Base-by-base conservation (phyloP, 1,284 basidiomycete species). In the Lentinula novae-zelandiae region DNA sequence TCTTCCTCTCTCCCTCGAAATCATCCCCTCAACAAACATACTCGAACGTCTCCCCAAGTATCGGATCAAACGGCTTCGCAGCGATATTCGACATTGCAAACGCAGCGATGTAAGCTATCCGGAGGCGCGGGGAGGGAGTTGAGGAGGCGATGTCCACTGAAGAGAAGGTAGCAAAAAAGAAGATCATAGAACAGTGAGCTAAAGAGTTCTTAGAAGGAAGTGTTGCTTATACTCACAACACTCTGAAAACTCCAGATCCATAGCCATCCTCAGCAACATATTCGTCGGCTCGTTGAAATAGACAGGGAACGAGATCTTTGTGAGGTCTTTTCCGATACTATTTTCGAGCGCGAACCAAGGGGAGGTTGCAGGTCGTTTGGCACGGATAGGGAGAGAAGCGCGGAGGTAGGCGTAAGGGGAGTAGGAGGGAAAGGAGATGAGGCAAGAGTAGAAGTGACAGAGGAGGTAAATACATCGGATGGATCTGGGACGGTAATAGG, bases 1-100 rank as follows among this genome's bases (percentile, higher is more conserved):
- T 22, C 22, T 22, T 22, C 22, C 22, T 22, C 22, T 22, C 22
- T 22, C 22, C 22, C 22, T 22, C 22, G 22, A 22, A 22, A 22
- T 34, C 31, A 7, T 34, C 31, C 4, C 51, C 93, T 22, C 93
- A 75, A 52, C 90, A 80, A 48, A 93, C 92, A 70, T 98, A 97
- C 75, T 99, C 96, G 69, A 96, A 99, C 1, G 95, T 96, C 76
- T 99, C 96, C 65, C 78, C 79, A 84, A 94, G 83, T 89, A 94
- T 93, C 3, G 92, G 92, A 71, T 96, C 96, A 76, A 96, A 96
- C 0, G 94, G 95, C 73, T 96, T 96, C n/a, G 94, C 94, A 63
- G 9, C 93, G 95, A 76, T 99, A 76, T 98, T 98, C 46, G 92
- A 94, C 93, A 97, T 97, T 1, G 95, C 96, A 73, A 98, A 99